These are phyloP conservation scores for Daldinia eschscholtzii DNA, from an alignment of 2,329 filamentous ascomycete species.

Conservation along the genomic window DNA sequence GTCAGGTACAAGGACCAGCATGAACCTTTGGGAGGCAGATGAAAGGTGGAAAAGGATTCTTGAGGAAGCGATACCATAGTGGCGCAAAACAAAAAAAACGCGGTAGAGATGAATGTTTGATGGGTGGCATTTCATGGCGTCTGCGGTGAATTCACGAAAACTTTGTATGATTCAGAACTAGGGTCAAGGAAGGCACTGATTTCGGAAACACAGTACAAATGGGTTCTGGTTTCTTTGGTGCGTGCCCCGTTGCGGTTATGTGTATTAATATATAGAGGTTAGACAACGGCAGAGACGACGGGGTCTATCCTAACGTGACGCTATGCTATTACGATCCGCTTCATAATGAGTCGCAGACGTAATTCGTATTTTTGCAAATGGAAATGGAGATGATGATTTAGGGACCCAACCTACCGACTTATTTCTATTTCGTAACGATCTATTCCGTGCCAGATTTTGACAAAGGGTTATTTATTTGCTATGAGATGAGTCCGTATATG, in stretches of 20 bases:
- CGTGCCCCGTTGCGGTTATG: neutral
- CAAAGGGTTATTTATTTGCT: neutral
- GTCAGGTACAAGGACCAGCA: slow-evolving; percentile 20
- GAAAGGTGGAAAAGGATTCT: slow-evolving; percentile 25
- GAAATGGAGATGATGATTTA: neutral
- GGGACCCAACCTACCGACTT: neutral
- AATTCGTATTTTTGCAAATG: slow-evolving; percentile 1
- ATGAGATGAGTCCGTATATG: neutral
- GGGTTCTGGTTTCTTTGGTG: slow-evolving; percentile 14
- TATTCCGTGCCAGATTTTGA: neutral
- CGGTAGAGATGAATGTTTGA: slow-evolving; percentile 37
- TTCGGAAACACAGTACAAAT: neutral
- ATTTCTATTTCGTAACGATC: neutral
- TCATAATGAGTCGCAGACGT: slow-evolving; percentile 3
- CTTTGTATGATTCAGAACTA: slow-evolving; percentile 27
- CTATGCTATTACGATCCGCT: slow-evolving; percentile 11
- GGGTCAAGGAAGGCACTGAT: slow-evolving; percentile 4
- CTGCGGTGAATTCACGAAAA: slow-evolving; percentile 29
- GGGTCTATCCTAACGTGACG: slow-evolving; percentile 24
- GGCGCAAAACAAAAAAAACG: slow-evolving; percentile 36
- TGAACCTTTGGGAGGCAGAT: slow-evolving; percentile 23
- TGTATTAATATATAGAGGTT: slow-evolving; percentile 45
- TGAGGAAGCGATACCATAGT: slow-evolving; percentile 37
- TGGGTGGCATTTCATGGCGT: slow-evolving; percentile 40
- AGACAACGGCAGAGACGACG: slow-evolving; percentile 22